phyloP scores from a whole-genome alignment of 495 filamentous ascomycete species.

The Endocarpon pusillum region DNA sequence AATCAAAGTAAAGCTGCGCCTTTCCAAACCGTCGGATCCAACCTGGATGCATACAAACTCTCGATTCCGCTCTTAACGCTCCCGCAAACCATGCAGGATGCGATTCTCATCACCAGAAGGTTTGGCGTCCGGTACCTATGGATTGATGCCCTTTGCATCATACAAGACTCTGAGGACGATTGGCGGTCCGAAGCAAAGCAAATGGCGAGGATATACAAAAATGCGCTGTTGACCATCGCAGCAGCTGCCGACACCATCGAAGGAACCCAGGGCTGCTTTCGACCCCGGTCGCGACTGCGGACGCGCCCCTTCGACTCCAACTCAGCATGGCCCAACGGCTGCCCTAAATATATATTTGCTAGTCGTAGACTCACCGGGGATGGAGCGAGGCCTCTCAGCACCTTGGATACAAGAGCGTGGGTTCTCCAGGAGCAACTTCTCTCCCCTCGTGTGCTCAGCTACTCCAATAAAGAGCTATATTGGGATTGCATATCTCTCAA shows the following conservation, averaged over 20 bases:
- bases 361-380: too few species aligned
- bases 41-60: not conserved
- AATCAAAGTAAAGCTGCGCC: not conserved
- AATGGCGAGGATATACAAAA: not conserved
- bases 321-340: not conserved
- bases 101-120: conserved; percentile 9
- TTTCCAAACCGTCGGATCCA: not conserved
- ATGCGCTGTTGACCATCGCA: not conserved
- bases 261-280: not conserved
- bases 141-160: conserved; percentile 23
- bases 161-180: conserved; percentile 1
- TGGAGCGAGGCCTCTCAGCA: too few species aligned
- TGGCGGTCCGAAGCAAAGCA: not conserved
- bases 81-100: not conserved
- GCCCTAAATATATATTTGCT: not conserved
- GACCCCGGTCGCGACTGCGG: too few species aligned
- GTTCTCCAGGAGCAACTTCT: conserved; percentile 3
- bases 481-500: conserved; percentile 3
- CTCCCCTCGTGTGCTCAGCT: conserved; percentile 5
- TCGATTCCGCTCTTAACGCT: not conserved
- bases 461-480: conserved; percentile 3
- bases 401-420: conserved; percentile 1
- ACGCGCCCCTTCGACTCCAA: too few species aligned
- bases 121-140: conserved; percentile 28
- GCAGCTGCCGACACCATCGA: not conserved